A percentile compares a stretch with the other conserved stretches of the same genome.
Evolutionary conservation across 306 rosid genomes (phyloP).

Genomic region (Prunus dulcis): DNA sequence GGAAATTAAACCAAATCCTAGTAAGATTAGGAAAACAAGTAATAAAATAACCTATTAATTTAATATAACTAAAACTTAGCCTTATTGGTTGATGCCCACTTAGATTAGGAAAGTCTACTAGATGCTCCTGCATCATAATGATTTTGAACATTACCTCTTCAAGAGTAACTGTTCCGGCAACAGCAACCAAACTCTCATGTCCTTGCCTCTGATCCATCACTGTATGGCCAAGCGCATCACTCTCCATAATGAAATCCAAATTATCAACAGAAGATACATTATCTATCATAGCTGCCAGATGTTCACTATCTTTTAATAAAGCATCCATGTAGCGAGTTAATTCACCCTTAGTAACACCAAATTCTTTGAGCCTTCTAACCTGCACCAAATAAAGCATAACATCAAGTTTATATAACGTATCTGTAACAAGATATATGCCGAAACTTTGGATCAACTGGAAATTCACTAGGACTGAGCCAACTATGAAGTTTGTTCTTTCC

Average conservation of each 20-base stretch:
- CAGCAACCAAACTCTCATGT: slow-evolving; percentile 87
- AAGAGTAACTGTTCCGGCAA: slow-evolving; percentile 89
- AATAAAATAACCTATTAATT: too few species aligned
- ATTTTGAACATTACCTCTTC: slow-evolving; percentile 62
- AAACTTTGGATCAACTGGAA: slow-evolving; percentile 6
- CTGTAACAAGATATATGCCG: slow-evolving; percentile 11
- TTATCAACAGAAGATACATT: slow-evolving; percentile 98
- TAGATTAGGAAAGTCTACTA: too few species aligned
- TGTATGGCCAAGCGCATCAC: slow-evolving; percentile 90
- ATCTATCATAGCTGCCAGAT: slow-evolving; percentile 97
- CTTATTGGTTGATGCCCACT: too few species aligned
- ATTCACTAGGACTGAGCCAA: background rate
- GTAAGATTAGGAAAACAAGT: too few species aligned
- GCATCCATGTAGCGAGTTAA: slow-evolving; percentile 95
- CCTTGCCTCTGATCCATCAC: slow-evolving; percentile 99
- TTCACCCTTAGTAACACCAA: slow-evolving; percentile 98
- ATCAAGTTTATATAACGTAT: slow-evolving; percentile 17
- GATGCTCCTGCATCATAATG: background rate
- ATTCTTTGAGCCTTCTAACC: slow-evolving; percentile 97
- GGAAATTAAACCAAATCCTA: too few species aligned
- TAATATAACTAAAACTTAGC: too few species aligned
- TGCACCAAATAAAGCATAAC: slow-evolving; percentile 28
- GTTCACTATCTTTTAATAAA: slow-evolving; percentile 93
- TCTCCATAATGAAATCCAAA: slow-evolving; percentile 98
- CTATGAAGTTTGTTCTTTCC: background rate